These are phyloP conservation scores for Pythium coloratum DNA, from an alignment of 352 stramenopile genomes.

Conservation along the genomic window DNA sequence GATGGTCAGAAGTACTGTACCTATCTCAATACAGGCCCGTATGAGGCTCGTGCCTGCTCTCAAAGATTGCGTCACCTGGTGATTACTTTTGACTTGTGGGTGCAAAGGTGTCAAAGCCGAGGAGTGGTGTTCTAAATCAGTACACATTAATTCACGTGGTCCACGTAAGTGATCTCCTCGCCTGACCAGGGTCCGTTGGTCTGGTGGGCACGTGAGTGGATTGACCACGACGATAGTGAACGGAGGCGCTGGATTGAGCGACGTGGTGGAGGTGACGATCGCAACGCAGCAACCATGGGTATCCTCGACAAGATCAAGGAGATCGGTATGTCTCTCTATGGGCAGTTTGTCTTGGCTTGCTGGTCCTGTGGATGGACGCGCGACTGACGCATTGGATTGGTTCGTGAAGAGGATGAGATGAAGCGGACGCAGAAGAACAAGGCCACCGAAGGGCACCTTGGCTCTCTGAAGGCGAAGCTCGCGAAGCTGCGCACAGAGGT, in stretches of 20 bases:
- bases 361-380: not conserved
- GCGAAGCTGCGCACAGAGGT: constrained; percentile 98
- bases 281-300: constrained; percentile 66
- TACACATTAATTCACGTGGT: constrained; percentile 12
- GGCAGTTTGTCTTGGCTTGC: not conserved
- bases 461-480: constrained; percentile 98
- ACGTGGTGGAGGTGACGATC: constrained; percentile 12
- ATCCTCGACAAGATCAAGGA: constrained; percentile 94
- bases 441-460: constrained; percentile 89
- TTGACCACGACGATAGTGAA: constrained; percentile 3
- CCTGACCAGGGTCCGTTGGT: constrained; percentile 10
- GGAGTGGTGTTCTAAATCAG: not conserved
- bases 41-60: constrained; percentile 6
- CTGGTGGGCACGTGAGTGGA: constrained; percentile 9
- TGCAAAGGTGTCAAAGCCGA: not conserved
- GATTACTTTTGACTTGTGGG: constrained; percentile 16
- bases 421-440: constrained; percentile 99
- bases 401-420: constrained; percentile 91
- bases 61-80: constrained; percentile 1
- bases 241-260: constrained; percentile 14
- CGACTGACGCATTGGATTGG: constrained; percentile 1
- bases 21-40: constrained; percentile 5
- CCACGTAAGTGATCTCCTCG: constrained; percentile 12
- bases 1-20: constrained; percentile 16
- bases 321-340: constrained; percentile 66